These are phyloP conservation scores for Lepidium didymum DNA, from an alignment of 345 rosid genomes.

Conservation along the genomic window DNA sequence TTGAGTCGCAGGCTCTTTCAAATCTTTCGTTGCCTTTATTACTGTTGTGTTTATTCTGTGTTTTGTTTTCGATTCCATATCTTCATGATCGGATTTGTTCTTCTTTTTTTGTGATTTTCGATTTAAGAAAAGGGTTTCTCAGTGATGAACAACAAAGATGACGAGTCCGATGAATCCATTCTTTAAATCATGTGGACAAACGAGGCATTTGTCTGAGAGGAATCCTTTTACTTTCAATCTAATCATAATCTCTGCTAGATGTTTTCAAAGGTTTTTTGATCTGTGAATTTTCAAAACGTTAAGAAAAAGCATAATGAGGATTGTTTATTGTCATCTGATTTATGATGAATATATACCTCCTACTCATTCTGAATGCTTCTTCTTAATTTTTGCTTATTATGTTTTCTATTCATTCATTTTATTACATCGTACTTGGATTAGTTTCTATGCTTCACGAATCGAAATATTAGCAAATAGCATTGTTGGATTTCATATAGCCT, in stretches of 20 bases:
- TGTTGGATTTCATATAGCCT: no score
- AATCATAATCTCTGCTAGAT: background rate
- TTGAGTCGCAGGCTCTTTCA: background rate
- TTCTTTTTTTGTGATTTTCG: background rate
- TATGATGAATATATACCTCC: conserved; percentile 38
- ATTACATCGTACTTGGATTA: background rate
- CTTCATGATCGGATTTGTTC: background rate
- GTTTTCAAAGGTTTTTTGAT: background rate
- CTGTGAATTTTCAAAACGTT: background rate
- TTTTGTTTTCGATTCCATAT: background rate
- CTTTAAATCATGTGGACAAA: conserved; percentile 51
- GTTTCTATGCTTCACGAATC: no score
- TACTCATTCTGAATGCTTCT: conserved; percentile 55
- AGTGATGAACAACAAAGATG: conserved; percentile 52
- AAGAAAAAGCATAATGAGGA: conserved; percentile 34
- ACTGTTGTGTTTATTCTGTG: no score
- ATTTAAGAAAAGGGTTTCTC: conserved; percentile 27
- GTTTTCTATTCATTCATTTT: background rate
- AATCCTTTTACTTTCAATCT: background rate
- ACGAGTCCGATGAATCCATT: conserved; percentile 70
- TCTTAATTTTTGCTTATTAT: background rate
- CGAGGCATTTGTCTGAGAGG: conserved; percentile 83
- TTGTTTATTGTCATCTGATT: conserved; percentile 30
- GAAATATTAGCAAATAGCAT: no score
- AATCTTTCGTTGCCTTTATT: background rate